phyloP scores from a whole-genome alignment of 768 basidiomycete genomes.

The Amylocystis lapponica region DNA sequence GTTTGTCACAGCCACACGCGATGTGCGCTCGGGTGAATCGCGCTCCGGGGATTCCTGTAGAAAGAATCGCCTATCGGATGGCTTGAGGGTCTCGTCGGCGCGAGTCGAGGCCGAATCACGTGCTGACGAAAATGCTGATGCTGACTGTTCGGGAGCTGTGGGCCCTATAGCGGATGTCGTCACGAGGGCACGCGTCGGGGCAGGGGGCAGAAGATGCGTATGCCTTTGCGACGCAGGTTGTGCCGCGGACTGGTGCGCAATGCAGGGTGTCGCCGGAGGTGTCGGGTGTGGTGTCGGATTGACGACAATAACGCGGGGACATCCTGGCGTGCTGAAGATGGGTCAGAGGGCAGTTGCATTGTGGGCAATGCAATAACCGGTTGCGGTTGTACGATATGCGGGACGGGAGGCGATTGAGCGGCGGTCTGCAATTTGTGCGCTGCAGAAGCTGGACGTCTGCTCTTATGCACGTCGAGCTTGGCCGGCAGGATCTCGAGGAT shows the following conservation, averaged over 20 bases:
- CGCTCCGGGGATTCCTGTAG: slow-evolving; percentile 38
- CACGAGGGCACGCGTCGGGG: slow-evolving; percentile 16
- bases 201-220: slow-evolving; percentile 24
- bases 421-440: neutral
- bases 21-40: slow-evolving; percentile 27
- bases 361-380: slow-evolving; percentile 17
- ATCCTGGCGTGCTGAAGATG: slow-evolving; percentile 21
- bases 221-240: too few relatives aligned
- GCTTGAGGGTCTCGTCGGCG: slow-evolving; percentile 28
- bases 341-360: slow-evolving; percentile 19
- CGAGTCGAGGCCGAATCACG: slow-evolving; percentile 4
- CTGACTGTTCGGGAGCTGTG: slow-evolving; percentile 1
- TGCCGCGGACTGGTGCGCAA: slow-evolving; percentile 18
- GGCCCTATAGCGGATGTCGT: slow-evolving; percentile 10
- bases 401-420: neutral
- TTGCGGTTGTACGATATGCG: slow-evolving; percentile 18
- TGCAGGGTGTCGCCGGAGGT: slow-evolving; percentile 61
- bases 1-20: slow-evolving; percentile 13
- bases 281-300: slow-evolving; percentile 77
- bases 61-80: slow-evolving; percentile 39
- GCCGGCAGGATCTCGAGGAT: slow-evolving; percentile 58
- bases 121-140: slow-evolving; percentile 1
- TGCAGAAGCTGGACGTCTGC: slow-evolving; percentile 6
- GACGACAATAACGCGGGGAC: slow-evolving; percentile 61
- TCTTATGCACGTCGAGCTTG: slow-evolving; percentile 21